Evolutionary conservation across 2,329 filamentous ascomycete species (phyloP), one percentile per base, ranked within the genome.

Genomic region (Apiospora hydei): DNA sequence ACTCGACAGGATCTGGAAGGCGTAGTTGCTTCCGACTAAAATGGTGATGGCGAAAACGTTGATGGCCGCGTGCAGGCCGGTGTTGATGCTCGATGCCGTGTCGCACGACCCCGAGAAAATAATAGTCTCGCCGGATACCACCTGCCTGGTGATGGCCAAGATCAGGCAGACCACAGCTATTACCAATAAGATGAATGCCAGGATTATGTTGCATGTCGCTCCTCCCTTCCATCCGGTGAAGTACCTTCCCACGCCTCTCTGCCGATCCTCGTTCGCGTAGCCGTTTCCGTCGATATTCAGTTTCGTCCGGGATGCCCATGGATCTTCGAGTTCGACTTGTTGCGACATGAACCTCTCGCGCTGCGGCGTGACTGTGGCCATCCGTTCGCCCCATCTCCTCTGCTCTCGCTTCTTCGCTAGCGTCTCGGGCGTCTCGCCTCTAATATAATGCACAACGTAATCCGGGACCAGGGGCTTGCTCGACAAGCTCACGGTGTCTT

Each of bases 391-490:
- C 77, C 80, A 78, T 73, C 77, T 74, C 44, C 75, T 77, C 74
- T 80, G 81, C 72, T 82, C 81, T 73, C 84, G 83, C 75, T 85
- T 84, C 71, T 81, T 80, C 7, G 87, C 87, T 26, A 89, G 76
- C 43, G 83, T 84, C 77, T 88, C 87, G 18, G 87, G 87, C 1
- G 87, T 89, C 78, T 89, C 87, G 66, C 87, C 87, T 53, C 87
- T 84, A 73, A 89, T 82, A 77, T 86, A 89, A 78, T 88, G 86
- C 73, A 87, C 82, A 53, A 89, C 85, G 74, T 89, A 89, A 78
- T 89, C 87, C 11, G 87, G 87, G 21, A 89, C 83, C 44, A 88
- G 47, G 14, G 69, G 82, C 70, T 85, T 84, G 71, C 81, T 81
- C 71, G 84, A 82, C 41, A 84, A 80, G 71, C 79, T 81, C 30